Percentiles rank a stretch among this genome's conserved stretches.
Evolutionary conservation across 116 monocot species (phyloP).

Genomic region (Trichopus zeylanicus): DNA sequence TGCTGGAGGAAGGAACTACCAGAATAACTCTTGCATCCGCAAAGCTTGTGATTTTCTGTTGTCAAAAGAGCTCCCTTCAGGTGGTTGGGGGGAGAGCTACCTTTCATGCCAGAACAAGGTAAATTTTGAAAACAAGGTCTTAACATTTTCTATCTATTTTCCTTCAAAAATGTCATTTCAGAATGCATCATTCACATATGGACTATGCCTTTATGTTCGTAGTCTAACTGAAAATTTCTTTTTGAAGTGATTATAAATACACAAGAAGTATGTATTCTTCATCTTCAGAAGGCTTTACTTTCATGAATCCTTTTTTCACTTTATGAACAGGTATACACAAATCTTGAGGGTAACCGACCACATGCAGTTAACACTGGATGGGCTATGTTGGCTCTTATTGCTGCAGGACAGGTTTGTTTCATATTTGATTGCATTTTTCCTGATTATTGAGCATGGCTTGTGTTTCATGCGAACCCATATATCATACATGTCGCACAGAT

Average conservation of each 20-base stretch:
- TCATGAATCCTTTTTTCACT: no score
- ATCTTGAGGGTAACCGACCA: constrained; percentile 21
- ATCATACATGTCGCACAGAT: no score
- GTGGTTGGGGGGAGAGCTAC: constrained; percentile 65
- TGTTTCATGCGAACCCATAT: no score
- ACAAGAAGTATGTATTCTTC: no score
- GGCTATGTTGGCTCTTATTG: constrained; percentile 42
- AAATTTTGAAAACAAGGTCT: not conserved
- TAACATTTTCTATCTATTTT: no score
- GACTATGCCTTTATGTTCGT: no score
- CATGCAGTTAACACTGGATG: constrained; percentile 45
- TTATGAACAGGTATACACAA: constrained; percentile 23
- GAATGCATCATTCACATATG: no score
- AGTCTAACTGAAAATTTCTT: no score
- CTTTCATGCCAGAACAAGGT: constrained; percentile 36
- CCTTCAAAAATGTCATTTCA: no score
- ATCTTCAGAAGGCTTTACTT: no score
- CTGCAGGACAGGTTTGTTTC: constrained; percentile 38
- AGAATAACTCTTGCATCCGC: constrained; percentile 22
- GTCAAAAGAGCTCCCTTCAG: constrained; percentile 39
- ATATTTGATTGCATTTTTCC: not conserved
- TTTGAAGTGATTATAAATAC: no score
- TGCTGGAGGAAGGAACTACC: constrained; percentile 31
- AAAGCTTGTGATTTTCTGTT: constrained; percentile 48
- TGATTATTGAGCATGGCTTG: no score